Evolutionary conservation across 1,139 yeast genomes (phyloP), one percentile per base, ranked within the genome.

Genomic region (Saccharomyces hybrid): DNA sequence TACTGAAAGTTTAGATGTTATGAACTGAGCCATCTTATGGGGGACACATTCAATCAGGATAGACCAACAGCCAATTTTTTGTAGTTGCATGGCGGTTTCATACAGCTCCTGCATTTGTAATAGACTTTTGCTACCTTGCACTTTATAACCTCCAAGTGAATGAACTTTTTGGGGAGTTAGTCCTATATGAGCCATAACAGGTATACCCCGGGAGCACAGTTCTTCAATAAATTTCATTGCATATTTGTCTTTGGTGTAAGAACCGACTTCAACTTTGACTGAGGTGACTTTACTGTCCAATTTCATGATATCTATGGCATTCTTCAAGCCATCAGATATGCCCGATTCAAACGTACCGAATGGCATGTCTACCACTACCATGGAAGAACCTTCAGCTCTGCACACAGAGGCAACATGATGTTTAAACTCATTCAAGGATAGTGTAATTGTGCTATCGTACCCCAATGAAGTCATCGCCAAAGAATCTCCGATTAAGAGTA

Each of bases 101-200:
- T 79, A 77, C 3, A 91, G 75, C n/a, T 77, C 72, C 13, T 76
- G 55, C 0, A 96, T 95, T 44, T 78, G 75, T 1, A 70, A 71
- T 0, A 78, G 76, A 0, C 77, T 75, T 68, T 73, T 78, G 51
- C 64, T 79, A 0, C 96, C 98, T 69, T 93, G 99, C 2, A 88
- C 84, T 69, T 82, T 86, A 72, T 86, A 93, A 0, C 99, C 99
- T 16, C 97, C 95, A 23, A 87, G 67, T 0, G 88, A 70, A 59
- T 88, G 82, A 59, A 84, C 84, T 51, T 88, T 78, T 68, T 93
- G 99, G 1, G 99, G 99, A 6, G 96, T 88, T 47, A 93, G 75
- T 0, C 99, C 99, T 34, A 88, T 81, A 70, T 93, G 99, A 2
- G 95, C 98, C 75, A 90, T 79, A 1, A 91, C 91, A 0, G 97